phyloP scores from a whole-genome alignment of 2,329 filamentous ascomycete genomes.

The Aspergillus vadensis region DNA sequence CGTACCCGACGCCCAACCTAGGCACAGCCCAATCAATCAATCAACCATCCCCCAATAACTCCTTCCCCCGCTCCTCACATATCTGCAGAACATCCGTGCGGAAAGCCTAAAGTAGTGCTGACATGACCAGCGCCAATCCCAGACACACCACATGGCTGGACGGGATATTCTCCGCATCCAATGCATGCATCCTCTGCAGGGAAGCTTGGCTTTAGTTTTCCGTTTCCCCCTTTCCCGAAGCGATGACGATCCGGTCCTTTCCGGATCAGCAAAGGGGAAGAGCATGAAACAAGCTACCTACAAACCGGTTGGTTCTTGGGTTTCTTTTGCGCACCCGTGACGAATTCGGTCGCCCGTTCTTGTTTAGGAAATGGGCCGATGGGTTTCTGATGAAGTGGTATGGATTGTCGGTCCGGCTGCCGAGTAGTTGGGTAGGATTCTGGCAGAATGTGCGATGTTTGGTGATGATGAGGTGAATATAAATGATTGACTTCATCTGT shows the following conservation, averaged over 20 bases:
- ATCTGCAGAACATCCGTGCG: too few species aligned
- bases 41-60: too few species aligned
- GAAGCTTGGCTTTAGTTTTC: neutral
- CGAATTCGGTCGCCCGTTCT: conserved; percentile 11
- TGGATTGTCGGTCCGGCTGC: too few species aligned
- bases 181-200: neutral
- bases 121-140: neutral
- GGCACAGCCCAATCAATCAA: too few species aligned
- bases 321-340: conserved; percentile 7
- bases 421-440: neutral
- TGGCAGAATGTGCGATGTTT: neutral
- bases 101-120: neutral
- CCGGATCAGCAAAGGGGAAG: neutral
- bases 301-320: neutral
- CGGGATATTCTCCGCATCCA: conserved; percentile 10
- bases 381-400: too few species aligned
- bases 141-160: neutral
- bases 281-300: too few species aligned
- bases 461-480: neutral
- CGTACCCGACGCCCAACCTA: too few species aligned
- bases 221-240: neutral
- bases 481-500: neutral
- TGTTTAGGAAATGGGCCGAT: conserved; percentile 11
- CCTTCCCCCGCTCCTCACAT: too few species aligned
- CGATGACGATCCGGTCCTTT: neutral